Base-by-base conservation (phyloP, 495 filamentous ascomycete species). In the Aspergillus panamensis region DNA sequence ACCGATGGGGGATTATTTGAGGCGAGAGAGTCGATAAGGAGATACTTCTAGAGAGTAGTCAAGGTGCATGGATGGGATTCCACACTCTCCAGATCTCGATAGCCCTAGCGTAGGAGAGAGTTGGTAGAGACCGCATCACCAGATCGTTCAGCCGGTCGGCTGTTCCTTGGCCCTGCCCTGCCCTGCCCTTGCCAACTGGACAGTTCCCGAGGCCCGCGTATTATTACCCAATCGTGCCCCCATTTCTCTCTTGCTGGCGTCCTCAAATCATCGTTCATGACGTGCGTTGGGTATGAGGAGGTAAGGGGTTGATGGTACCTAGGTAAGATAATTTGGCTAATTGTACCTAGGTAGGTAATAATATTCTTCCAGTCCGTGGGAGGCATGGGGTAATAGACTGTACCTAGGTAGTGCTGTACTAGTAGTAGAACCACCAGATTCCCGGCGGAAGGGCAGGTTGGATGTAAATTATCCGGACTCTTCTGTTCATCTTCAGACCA, bases 391-490 rank as follows among this genome's bases (percentile, higher is more conserved):
- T 32, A 20, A 5, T 25, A 5, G 25, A 25, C 25, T 25, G 25
- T 2, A 25, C 25, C 2, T 25, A 2, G 25, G n/a, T n/a, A n/a
- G n/a, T n/a, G n/a, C n/a, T n/a, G n/a, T n/a, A n/a, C n/a, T n/a
- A n/a, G n/a, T n/a, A 25, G 2, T 5, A 25, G 25, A 25, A 25
- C 5, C 25, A 17, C 33, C 19, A 31, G 31, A 25, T 20, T 39
- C 50, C 19, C 16, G 33, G 39, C 50, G 33, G 50, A 53, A 42
- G 14, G 33, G 33, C 16, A 39, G 35, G 21, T 40, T 25, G 21
- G 33, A 35, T 47, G 48, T 57, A 50, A 57, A 51, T 57, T 50
- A 57, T 47, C 45, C 48, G 48, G 49, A 19, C 17, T 33, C 19
- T 48, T 6, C 10, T 25, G 16, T 32, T 48, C 25, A 25, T 5